phyloP scores from a whole-genome alignment of 2,329 filamentous ascomycete species.

The Botrytis fabae region DNA sequence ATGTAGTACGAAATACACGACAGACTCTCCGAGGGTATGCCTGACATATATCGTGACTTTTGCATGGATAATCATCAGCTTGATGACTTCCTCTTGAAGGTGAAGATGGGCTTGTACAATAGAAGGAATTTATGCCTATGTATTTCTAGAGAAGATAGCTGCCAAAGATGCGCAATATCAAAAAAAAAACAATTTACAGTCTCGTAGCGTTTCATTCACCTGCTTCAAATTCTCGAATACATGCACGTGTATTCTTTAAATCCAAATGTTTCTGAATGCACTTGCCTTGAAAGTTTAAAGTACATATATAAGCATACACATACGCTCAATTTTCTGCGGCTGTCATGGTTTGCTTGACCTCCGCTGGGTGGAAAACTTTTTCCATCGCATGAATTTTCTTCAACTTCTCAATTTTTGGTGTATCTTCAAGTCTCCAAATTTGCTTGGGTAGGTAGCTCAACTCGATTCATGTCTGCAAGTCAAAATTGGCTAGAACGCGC shows the following conservation, averaged over 20 bases:
- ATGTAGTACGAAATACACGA: not conserved
- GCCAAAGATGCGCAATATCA: not conserved
- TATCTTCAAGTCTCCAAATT: not conserved
- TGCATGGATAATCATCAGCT: conserved; percentile 2
- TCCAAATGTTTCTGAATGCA: not conserved
- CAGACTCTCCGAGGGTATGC: not conserved
- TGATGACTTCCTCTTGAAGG: not conserved
- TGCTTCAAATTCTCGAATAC: not conserved
- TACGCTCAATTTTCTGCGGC: not conserved
- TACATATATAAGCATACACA: not conserved
- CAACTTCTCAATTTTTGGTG: not conserved
- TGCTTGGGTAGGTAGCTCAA: not conserved
- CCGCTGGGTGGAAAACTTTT: not conserved
- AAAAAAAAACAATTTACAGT: not conserved
- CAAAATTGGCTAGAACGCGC: not conserved
- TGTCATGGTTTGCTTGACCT: not conserved
- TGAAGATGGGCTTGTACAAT: not conserved
- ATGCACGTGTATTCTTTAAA: not conserved
- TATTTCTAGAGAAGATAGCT: not conserved
- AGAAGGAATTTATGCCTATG: not conserved
- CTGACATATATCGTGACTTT: conserved; percentile 3
- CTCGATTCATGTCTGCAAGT: not conserved
- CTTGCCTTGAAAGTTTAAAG: not conserved
- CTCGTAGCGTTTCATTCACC: too few relatives aligned
- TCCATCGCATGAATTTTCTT: not conserved